Evolutionary conservation across 495 filamentous ascomycete genomes (phyloP).

Genomic region (Haplographium delicatum): DNA sequence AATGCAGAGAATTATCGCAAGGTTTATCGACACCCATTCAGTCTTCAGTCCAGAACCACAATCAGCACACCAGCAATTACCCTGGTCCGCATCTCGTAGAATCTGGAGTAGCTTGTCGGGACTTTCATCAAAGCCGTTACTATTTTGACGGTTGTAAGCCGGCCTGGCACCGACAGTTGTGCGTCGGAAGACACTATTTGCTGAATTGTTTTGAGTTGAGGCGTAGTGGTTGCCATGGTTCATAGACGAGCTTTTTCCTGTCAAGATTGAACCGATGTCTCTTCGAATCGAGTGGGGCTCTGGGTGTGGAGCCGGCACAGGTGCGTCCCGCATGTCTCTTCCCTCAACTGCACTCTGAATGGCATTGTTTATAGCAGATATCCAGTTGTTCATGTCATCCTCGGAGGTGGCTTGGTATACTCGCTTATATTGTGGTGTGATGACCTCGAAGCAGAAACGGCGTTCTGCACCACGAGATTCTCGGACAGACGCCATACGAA

Average conservation of each 20-base stretch:
- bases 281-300: constrained; percentile 56
- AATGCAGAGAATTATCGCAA: constrained; percentile 94
- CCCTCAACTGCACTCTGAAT: constrained; percentile 93
- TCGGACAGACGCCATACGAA: constrained; percentile 93
- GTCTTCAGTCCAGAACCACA: constrained; percentile 88
- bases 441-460: constrained; percentile 97
- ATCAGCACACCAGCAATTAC: constrained; percentile 92
- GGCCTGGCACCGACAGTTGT: constrained; percentile 89
- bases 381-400: constrained; percentile 97
- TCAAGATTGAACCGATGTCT: constrained; percentile 87
- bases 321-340: constrained; percentile 50
- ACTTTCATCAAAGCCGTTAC: constrained; percentile 70
- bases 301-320: constrained; percentile 38
- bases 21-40: constrained; percentile 98
- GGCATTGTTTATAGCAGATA: constrained; percentile 93
- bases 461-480: constrained; percentile 92
- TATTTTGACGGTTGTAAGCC: constrained; percentile 59
- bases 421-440: constrained; percentile 92
- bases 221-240: constrained; percentile 42
- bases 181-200: constrained; percentile 60
- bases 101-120: constrained; percentile 79
- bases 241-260: constrained; percentile 85
- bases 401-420: constrained; percentile 98
- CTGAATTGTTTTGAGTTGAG: constrained; percentile 26
- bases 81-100: constrained; percentile 84